Evolutionary conservation across 495 filamentous ascomycete genomes (phyloP), one percentile per base, ranked within the genome.

Genomic region (Cetradonia linearis): DNA sequence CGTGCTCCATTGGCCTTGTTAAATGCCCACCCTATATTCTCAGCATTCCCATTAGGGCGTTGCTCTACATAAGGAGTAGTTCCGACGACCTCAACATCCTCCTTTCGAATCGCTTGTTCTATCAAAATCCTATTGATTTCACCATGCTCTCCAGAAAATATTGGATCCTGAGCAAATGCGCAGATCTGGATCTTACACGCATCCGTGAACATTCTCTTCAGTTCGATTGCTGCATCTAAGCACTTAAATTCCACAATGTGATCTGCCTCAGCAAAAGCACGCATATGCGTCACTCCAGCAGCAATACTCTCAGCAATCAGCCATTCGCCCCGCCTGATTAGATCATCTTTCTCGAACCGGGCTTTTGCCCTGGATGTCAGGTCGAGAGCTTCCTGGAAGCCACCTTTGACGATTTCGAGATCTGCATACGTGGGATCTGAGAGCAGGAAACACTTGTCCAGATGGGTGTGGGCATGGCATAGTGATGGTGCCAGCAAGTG

Each of bases 231-330:
- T 28, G 77, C 81, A 44, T 80, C 76, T 7, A 89, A 69, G 62
- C 84, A 85, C 52, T 77, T 77, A 58, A 73, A 69, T 9, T 73
- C 69, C 3, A 88, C 86, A 16, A 77, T 76, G 36, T 75, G 74
- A 70, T 90, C 87, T 1, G 90, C 76, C 70, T 90, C 87, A 18
- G 87, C 86, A 64, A 89, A 89, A 14, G 83, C 83, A 46, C 86
- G 73, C 78, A 89, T 85, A 46, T 78, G 78, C 0, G 85, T 88
- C 10, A 89, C 87, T 0, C 86, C 87, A 23, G 79, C 73, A 16
- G 73, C 69, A 48, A 85, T 77, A 62, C 84, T 87, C 62, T 87
- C 84, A 48, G 82, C 79, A 18, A 90, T 76, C 6, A 90, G 74
- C 76, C 82, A 81, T 53, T 77, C 72, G 4, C 86, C 86, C 65